Evolutionary conservation across 2,329 filamentous ascomycete species (phyloP).

Genomic region (Talaromyces sp.): DNA sequence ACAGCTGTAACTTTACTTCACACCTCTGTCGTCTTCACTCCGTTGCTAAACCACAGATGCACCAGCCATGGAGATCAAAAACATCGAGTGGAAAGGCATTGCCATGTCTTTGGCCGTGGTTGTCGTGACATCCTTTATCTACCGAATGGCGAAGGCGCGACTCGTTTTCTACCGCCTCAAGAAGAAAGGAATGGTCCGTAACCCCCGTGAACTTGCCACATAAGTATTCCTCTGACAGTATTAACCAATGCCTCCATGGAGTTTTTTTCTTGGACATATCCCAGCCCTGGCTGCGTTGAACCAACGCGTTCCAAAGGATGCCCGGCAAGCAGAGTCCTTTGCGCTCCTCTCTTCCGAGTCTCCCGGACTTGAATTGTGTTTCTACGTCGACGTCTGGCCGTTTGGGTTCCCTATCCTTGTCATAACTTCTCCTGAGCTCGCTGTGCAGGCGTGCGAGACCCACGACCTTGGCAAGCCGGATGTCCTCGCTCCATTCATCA

Average conservation of each 20-base stretch:
- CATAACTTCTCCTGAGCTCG: neutral
- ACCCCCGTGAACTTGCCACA: neutral
- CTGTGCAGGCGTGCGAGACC: neutral
- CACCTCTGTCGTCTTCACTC: neutral
- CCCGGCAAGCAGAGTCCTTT: neutral
- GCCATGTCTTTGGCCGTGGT: neutral
- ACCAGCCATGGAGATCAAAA: neutral
- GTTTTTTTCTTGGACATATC: neutral
- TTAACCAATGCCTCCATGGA: neutral
- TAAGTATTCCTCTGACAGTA: neutral
- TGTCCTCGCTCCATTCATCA: neutral
- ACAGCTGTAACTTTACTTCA: neutral
- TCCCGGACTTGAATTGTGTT: neutral
- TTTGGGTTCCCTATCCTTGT: neutral
- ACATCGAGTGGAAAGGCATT: neutral
- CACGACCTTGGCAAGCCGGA: neutral
- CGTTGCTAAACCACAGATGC: neutral
- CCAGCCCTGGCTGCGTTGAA: neutral
- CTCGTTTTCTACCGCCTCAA: neutral
- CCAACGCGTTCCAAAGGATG: neutral
- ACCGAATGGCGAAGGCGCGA: neutral
- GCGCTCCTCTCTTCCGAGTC: neutral
- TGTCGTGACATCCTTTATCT: neutral
- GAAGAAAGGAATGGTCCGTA: neutral
- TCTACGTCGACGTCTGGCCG: neutral